Percentiles rank a stretch among this genome's conserved stretches.
Conservation (phyloP, 2,329 filamentous ascomycete species). For the Chrysosphaeria jannelii region DNA sequence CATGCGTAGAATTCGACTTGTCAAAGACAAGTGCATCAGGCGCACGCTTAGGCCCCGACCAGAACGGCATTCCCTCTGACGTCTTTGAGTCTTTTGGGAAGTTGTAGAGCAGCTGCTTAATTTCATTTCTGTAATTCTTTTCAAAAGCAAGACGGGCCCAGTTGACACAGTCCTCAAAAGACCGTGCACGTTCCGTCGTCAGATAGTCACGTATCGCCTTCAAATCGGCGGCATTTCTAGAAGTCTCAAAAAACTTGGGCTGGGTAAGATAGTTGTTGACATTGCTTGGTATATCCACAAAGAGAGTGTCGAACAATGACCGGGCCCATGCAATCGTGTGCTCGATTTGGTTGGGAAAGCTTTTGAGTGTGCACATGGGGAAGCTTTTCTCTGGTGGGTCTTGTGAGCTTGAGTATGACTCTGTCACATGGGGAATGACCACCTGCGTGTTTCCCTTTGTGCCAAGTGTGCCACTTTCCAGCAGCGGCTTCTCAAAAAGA, state of each 20-base stretch:
- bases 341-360: conserved; percentile 95
- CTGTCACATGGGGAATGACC: conserved; percentile 65
- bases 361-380: conserved; percentile 91
- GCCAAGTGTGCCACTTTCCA: conserved; percentile 92
- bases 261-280: conserved; percentile 85
- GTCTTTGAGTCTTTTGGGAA: conserved; percentile 87
- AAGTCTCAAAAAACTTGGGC: conserved; percentile 65
- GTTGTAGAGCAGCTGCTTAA: conserved; percentile 83
- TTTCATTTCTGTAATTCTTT: conserved; percentile 87
- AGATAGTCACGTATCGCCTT: conserved; percentile 76
- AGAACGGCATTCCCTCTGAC: conserved; percentile 72
- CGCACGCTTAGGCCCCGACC: conserved; percentile 93
- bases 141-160: conserved; percentile 90
- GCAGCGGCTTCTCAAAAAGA: conserved; percentile 87
- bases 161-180: conserved; percentile 84
- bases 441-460: conserved; percentile 98
- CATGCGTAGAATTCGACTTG: conserved; percentile 54
- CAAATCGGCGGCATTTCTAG: conserved; percentile 78
- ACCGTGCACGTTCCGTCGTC: conserved; percentile 69
- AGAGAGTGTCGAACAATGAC: conserved; percentile 80
- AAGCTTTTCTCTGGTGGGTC: conserved; percentile 97
- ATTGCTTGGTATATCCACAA: conserved; percentile 76
- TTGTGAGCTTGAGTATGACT: conserved; percentile 85
- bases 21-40: conserved; percentile 81
- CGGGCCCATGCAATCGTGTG: conserved; percentile 97